Base-by-base conservation (phyloP, 129 eudicot species). In the Ambrosia trifida region DNA sequence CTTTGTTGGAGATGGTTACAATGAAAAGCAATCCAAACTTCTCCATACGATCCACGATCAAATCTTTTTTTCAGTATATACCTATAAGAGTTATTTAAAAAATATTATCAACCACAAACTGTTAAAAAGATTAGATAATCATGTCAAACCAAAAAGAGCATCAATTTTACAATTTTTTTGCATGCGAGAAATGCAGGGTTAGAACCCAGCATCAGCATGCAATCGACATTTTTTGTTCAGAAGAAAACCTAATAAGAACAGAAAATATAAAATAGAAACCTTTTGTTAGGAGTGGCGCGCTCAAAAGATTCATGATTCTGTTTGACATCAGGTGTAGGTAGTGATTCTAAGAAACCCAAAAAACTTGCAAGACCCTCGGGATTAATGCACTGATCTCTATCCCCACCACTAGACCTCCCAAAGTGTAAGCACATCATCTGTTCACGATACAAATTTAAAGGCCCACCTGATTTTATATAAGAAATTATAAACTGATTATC, bases 21-120 rank as follows among this genome's bases (percentile, higher is more conserved):
- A 45, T 90, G 86, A 83, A 94, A 87, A 40, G 99, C 99, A 61
- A 94, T 84, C 99, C 99, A 94, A 84, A 94, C 99, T 85, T 94
- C 99, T 70, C 99, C 99, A 83, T 79, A 94, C 58, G 99, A 84
- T 74, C 99, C 99, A 56, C 91, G 99, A 47, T 87, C 97, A 83
- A 84, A 94, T 80, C 91, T 84, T 79, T 86, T 94, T 85, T 84
- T 94, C 47, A 94, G 68, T 62, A 87, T 86, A 79, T 94, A 94
- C 87, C 99, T 94, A 74, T 7, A 57, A 44, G 56, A 74, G 64
- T 60, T 20, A 78, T 62, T 31, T 40, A 7, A 40, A 57, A 63
- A 43, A 30, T 11, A 13, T 18, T 38, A 62, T 40, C 52, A 69
- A 18, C 76, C 31, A 28, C 47, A 61, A 36, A 61, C 69, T 51